phyloP scores from a whole-genome alignment of 2,329 filamentous ascomycete genomes.

The Fusarium sp. region DNA sequence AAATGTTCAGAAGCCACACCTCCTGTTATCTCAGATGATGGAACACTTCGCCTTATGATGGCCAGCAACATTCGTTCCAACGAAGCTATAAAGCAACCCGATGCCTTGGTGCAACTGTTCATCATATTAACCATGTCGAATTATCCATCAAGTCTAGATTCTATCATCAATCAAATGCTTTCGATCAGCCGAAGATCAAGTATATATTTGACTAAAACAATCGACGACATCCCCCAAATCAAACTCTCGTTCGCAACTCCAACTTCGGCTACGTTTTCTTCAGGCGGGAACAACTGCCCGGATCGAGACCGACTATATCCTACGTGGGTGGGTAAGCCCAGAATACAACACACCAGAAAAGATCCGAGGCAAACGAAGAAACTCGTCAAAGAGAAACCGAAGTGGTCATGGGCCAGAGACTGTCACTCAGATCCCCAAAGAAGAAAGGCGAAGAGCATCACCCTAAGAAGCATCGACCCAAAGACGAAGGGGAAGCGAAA shows the following conservation, averaged over 20 bases:
- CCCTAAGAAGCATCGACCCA: background rate
- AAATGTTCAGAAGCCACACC: background rate
- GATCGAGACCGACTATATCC: slow-evolving; percentile 9
- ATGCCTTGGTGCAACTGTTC: background rate
- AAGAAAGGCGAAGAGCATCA: background rate
- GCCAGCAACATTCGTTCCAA: background rate
- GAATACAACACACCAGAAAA: background rate
- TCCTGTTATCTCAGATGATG: background rate
- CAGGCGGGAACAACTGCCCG: background rate
- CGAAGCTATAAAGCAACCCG: slow-evolving; percentile 8
- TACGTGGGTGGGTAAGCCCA: slow-evolving; percentile 16
- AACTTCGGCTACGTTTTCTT: background rate
- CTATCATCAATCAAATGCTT: background rate
- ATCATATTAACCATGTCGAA: background rate
- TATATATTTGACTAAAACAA: slow-evolving; percentile 16
- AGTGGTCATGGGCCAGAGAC: background rate
- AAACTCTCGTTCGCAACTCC: slow-evolving; percentile 22
- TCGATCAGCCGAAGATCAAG: slow-evolving; percentile 11
- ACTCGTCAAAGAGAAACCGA: background rate
- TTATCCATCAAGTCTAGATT: background rate
- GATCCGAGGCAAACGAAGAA: background rate
- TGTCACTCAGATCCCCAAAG: background rate
- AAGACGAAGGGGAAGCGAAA: background rate
- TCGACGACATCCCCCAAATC: slow-evolving; percentile 14
- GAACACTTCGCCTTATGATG: background rate